A percentile compares a stretch with the other conserved stretches of the same genome.
phyloP scores from a whole-genome alignment of 2,329 filamentous ascomycete genomes.

The Alternaria longipes region DNA sequence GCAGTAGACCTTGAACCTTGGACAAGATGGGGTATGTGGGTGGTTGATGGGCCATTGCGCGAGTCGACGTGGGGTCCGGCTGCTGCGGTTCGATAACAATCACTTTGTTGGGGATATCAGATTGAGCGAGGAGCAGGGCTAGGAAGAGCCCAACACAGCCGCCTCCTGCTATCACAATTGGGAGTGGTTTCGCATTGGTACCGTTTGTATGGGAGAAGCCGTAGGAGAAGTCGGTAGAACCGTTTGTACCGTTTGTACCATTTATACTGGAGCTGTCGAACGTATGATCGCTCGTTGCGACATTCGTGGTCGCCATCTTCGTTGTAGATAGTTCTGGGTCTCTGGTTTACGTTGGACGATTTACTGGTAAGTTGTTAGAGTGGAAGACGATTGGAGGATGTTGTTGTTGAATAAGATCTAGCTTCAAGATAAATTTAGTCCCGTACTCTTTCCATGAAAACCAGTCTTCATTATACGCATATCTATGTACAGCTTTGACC shows the following conservation, averaged over 20 bases:
- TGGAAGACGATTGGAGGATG: not conserved
- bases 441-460: not conserved
- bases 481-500: not conserved
- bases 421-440: not conserved
- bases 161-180: slow-evolving; percentile 52
- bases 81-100: slow-evolving; percentile 44
- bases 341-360: not conserved
- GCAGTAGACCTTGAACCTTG: slow-evolving; percentile 46
- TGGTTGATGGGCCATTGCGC: slow-evolving; percentile 56
- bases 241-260: slow-evolving; percentile 1
- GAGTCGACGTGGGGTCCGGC: slow-evolving; percentile 44
- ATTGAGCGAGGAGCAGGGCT: slow-evolving; percentile 50
- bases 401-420: not conserved
- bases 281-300: not conserved
- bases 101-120: slow-evolving; percentile 44
- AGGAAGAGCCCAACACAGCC: slow-evolving; percentile 55
- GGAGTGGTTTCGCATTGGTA: slow-evolving; percentile 17
- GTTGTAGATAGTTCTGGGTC: not conserved
- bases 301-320: slow-evolving; percentile 10
- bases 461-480: not conserved
- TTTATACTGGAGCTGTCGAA: not conserved
- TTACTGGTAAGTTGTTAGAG: not conserved
- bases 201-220: slow-evolving; percentile 1
- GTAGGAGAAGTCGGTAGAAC: not conserved
- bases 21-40: slow-evolving; percentile 53